Base-by-base conservation (phyloP, 768 basidiomycete species). In the Stropharia rugosoannulata region DNA sequence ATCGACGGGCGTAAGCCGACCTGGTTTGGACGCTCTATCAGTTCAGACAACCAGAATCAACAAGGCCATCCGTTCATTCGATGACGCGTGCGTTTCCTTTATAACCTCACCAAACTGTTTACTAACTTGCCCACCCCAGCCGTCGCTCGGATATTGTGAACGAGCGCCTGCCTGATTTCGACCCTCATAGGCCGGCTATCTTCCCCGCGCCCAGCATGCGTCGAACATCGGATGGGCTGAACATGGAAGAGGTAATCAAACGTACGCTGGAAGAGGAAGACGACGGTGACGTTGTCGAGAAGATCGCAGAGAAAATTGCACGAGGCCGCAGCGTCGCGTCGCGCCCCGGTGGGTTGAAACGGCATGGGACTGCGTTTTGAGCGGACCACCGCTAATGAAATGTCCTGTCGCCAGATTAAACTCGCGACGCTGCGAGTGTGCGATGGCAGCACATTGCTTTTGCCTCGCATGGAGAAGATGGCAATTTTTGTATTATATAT, bases 61-160 rank as follows among this genome's bases (percentile, higher is more conserved):
- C 58, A 75, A 78, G 57, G 78, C 78, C 57, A 89, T 93, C 67
- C 82, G 79, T 54, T 85, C 71, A 55, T 93, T 92, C 72, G 86
- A 81, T 64, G 88, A 91, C 58, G 90, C 90, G 85, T 90, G 63
- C 62, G 86, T 82, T 39, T 19, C 49, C 42, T 47, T 18, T 45
- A 25, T 45, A 42, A 54, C 15, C 50, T 35, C 49, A n/a, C 41
- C 40, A 27, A 46, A 32, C 42, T 29, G 15, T 6, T 4, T 35
- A 36, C n/a, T 38, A 15, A 37, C 13, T 19, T 29, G n/a, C 41
- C 37, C 36, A 18, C 22, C 40, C 58, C 63, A 89, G 87, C 37
- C 90, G 90, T 49, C 83, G 83, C 18, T 82, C 84, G 36, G 90
- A 92, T 70, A 64, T 87, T 22, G 75, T 77, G 46, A 93, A 93